phyloP scores from a whole-genome alignment of 1,139 yeast species.

The Pichia cactophila region DNA sequence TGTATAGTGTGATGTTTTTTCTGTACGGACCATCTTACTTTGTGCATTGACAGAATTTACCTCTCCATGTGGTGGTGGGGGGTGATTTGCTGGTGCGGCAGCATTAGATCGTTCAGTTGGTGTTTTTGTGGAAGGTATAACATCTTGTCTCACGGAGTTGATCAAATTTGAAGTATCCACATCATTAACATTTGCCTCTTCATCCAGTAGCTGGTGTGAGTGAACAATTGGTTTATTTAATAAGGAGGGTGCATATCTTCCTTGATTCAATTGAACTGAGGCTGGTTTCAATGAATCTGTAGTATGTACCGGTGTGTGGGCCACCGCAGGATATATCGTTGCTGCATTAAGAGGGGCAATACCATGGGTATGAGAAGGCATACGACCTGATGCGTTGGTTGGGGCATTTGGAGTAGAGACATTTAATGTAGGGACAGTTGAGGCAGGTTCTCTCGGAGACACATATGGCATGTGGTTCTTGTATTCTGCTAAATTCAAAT shows the following conservation, averaged over 20 bases:
- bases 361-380: neutral
- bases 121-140: no score
- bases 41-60: no score
- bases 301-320: neutral
- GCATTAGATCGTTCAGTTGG: no score
- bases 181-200: neutral
- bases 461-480: neutral
- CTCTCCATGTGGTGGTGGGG: no score
- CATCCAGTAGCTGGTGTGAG: neutral
- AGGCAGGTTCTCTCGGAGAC: neutral
- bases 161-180: no score
- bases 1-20: no score
- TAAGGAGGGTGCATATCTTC: slow-evolving; percentile 1
- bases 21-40: no score
- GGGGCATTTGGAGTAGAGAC: neutral
- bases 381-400: neutral
- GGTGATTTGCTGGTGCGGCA: no score
- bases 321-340: neutral
- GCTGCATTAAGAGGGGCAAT: neutral
- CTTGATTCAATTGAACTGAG: neutral
- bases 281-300: neutral
- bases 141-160: no score
- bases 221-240: neutral
- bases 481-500: slow-evolving; percentile 32
- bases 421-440: neutral